Percentiles rank a stretch among this genome's conserved stretches.
Evolutionary conservation across 2,329 filamentous ascomycete genomes (phyloP).

Genomic region (Coleophoma cylindrospora): DNA sequence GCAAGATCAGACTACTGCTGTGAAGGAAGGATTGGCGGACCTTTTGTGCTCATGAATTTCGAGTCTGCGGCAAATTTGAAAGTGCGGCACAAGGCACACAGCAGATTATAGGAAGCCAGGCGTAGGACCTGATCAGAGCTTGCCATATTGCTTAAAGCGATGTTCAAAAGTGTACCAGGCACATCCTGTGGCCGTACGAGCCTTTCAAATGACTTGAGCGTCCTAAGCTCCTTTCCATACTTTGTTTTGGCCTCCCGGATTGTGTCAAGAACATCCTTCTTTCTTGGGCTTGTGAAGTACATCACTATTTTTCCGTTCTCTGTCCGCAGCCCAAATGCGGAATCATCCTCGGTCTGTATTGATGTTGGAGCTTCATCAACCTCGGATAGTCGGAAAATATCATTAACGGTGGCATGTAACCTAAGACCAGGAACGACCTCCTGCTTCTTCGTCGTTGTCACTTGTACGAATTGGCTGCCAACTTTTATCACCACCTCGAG

Average conservation of each 20-base stretch:
- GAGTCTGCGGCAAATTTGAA: constrained; percentile 62
- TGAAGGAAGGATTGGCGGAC: constrained; percentile 28
- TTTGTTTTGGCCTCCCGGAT: constrained; percentile 60
- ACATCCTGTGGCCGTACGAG: constrained; percentile 67
- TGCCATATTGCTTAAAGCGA: constrained; percentile 62
- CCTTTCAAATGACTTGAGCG: constrained; percentile 57
- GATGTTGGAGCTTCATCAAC: constrained; percentile 63
- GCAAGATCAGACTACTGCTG: neutral
- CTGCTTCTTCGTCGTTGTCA: constrained; percentile 64
- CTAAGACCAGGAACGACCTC: constrained; percentile 59
- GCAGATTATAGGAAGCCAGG: constrained; percentile 61
- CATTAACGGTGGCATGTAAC: constrained; percentile 60
- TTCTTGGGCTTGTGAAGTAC: constrained; percentile 65
- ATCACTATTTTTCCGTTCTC: constrained; percentile 68
- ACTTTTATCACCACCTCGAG: constrained; percentile 66
- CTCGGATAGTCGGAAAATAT: constrained; percentile 64
- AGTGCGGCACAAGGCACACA: constrained; percentile 61
- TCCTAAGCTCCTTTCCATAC: constrained; percentile 56
- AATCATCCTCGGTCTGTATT: constrained; percentile 61
- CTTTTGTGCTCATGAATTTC: constrained; percentile 57
- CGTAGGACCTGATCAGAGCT: constrained; percentile 56
- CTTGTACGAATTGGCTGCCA: constrained; percentile 64
- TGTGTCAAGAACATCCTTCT: constrained; percentile 56
- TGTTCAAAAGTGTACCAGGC: constrained; percentile 62
- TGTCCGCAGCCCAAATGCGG: constrained; percentile 60